Evolutionary conservation across 2,329 filamentous ascomycete species (phyloP).

Genomic region (Pseudogymnoascus sp.): DNA sequence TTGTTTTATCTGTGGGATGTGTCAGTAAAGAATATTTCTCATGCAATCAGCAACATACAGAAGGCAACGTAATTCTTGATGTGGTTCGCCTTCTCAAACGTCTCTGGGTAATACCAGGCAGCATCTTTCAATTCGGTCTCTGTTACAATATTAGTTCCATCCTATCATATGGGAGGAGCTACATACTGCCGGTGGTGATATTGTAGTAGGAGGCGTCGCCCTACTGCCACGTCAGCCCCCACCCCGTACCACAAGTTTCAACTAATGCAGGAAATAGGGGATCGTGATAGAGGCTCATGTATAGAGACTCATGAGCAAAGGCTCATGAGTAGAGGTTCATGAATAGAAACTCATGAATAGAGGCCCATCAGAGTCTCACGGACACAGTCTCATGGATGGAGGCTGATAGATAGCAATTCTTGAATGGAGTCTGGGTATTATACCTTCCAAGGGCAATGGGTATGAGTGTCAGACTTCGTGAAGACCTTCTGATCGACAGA

Average conservation of each 20-base stretch:
- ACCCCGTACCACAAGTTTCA: background rate
- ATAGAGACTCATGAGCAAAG: background rate
- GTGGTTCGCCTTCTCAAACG: constrained; percentile 33
- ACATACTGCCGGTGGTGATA: constrained; percentile 34
- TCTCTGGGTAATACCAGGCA: constrained; percentile 40
- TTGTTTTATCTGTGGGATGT: constrained; percentile 15
- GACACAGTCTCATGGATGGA: no score
- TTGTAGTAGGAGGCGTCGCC: constrained; percentile 42
- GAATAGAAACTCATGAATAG: background rate
- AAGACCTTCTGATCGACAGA: constrained; percentile 35
- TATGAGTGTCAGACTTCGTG: constrained; percentile 34
- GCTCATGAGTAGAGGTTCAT: background rate
- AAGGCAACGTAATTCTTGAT: constrained; percentile 41
- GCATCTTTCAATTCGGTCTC: constrained; percentile 36
- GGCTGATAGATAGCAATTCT: background rate
- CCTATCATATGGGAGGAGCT: background rate
- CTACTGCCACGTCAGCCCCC: background rate
- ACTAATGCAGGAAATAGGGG: background rate
- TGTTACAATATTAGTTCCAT: constrained; percentile 21
- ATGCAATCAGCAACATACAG: constrained; percentile 30
- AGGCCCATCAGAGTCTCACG: background rate
- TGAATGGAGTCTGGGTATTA: background rate
- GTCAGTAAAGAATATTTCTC: background rate
- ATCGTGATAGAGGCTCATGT: background rate
- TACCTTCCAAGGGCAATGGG: constrained; percentile 39